Base-by-base conservation (phyloP, 164 flowering plant species). In the Aristolochia fimbriata region DNA sequence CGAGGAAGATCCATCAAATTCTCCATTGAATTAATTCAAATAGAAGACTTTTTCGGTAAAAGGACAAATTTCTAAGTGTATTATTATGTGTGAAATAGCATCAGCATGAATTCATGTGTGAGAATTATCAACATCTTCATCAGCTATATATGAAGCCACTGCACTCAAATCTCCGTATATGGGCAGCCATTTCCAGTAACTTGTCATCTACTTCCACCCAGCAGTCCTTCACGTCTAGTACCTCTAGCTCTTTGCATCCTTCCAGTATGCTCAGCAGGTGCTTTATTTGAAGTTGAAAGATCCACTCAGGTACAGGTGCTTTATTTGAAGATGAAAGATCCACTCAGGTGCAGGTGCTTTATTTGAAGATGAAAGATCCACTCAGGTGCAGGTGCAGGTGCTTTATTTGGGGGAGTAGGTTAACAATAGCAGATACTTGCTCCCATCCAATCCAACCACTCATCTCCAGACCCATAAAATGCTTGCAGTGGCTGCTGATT, bases 201-300 rank as follows among this genome's bases (percentile, higher is more conserved):
- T 65, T 52, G 25, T 59, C 63, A 46, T 65, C 55, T n/a, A 55
- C 60, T n/a, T 46, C 57, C 25, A 66, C 47, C 6, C 60, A 59
- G 10, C 64, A 60, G 33, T 14, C 31, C 53, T 47, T 55, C 33
- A 60, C n/a, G 14, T 21, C 16, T 23, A 66, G 47, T 52, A 45
- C 54, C 33, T 60, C 54, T 47, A 66, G 47, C 47, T 60, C 47
- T 47, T 31, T 66, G 58, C 69, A 66, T 11, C 69, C 58, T 20
- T 66, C 17, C 63, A 66, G 47, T 15, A 66, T 60, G 27, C 46
- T 8, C 22, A 51, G 15, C 30, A 66, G 31, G 16, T 59, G 54
- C n/a, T n/a, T 48, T 51, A n/a, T 7, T 37, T 11, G 24, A 54
- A 20, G 8, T 59, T 6, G 27, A 22, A 25, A 20, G 59, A 47